Conservation (phyloP, 179 eudicot genomes). For the Nepenthes alata region DNA sequence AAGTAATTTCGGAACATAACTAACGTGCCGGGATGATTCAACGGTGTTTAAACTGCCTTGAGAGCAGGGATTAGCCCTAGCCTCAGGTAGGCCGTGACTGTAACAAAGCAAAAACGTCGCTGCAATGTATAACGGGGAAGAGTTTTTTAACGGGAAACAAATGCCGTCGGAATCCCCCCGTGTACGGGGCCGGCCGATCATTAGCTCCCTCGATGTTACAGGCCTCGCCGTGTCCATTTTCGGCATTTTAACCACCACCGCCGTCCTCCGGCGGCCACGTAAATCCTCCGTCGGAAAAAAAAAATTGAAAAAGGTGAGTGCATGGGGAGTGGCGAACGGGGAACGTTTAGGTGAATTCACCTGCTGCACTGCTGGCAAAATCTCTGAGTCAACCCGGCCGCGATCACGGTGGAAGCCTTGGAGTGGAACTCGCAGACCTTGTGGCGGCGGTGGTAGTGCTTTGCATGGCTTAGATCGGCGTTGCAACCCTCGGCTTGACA, state of each 20-base stretch:
- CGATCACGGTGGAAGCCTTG: conserved; percentile 77
- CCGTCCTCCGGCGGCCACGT: no score
- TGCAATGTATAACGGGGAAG: no score
- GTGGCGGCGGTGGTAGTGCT: conserved; percentile 92
- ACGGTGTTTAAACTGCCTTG: no score
- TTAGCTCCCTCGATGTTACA: not conserved
- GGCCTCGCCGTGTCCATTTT: not conserved
- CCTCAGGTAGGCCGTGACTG: no score
- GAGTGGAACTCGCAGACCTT: conserved; percentile 98
- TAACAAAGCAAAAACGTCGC: not conserved
- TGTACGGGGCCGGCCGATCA: not conserved
- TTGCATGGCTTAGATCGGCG: conserved; percentile 75
- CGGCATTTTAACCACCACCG: not conserved
- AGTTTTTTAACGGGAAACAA: conserved; percentile 24
- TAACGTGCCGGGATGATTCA: no score
- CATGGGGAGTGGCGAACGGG: not conserved
- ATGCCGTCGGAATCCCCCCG: conserved; percentile 69
- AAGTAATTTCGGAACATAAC: no score
- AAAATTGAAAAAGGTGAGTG: not conserved
- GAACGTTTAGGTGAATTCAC: conserved; percentile 14
- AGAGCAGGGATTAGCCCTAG: no score
- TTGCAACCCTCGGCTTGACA: conserved; percentile 92
- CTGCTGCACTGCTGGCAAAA: conserved; percentile 99
- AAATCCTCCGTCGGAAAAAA: no score
- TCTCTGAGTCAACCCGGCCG: conserved; percentile 77